Evolutionary conservation across 306 rosid species (phyloP).

Genomic region (Cucumis sativus): DNA sequence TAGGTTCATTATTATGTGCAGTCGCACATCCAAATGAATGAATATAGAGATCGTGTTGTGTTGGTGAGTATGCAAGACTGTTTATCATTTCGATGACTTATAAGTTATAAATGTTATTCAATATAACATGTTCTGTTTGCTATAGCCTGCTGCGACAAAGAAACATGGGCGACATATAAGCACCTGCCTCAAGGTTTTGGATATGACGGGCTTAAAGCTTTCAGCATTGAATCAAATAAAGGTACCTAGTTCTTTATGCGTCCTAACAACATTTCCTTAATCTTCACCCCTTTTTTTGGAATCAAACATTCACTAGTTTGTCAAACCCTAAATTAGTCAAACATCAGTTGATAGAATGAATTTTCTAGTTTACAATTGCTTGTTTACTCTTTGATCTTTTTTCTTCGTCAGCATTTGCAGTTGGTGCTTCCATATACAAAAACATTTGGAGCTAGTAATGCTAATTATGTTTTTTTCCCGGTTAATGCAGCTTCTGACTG

Average conservation of each 20-base stretch:
- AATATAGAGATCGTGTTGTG: constrained; percentile 80
- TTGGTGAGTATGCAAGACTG: constrained; percentile 36
- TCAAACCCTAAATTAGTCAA: neutral
- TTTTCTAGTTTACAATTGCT: neutral
- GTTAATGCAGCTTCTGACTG: constrained; percentile 72
- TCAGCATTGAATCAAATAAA: constrained; percentile 79
- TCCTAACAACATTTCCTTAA: neutral
- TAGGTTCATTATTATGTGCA: constrained; percentile 89
- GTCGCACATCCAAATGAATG: constrained; percentile 89
- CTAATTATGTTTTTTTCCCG: constrained; percentile 2
- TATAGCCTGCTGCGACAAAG: constrained; percentile 62
- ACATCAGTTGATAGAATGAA: neutral
- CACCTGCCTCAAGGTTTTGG: constrained; percentile 78
- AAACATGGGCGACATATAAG: constrained; percentile 64
- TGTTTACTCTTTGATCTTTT: neutral
- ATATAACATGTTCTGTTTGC: constrained; percentile 9
- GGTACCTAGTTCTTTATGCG: constrained; percentile 25
- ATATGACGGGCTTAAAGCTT: constrained; percentile 87
- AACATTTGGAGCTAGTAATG: neutral
- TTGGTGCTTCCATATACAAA: neutral
- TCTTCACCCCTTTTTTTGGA: neutral
- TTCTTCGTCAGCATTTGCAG: neutral
- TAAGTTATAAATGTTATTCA: neutral
- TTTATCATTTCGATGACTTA: constrained; percentile 7
- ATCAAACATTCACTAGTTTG: neutral